These are phyloP conservation scores for Fusarium protoensiforme DNA, from an alignment of 2,329 filamentous ascomycete species.

Conservation along the genomic window DNA sequence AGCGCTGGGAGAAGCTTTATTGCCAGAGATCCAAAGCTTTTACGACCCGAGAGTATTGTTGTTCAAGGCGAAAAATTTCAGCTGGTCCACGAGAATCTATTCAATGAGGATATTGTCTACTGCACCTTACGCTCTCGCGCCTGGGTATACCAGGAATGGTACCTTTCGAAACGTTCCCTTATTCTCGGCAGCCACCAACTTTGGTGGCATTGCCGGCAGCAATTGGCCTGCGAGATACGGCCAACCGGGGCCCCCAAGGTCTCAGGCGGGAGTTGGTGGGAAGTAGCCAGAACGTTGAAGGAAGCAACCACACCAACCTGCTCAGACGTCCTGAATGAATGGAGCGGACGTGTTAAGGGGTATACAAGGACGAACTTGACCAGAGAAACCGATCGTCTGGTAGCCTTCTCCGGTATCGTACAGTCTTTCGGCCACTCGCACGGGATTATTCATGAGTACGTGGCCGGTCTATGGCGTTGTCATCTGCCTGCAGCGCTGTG, in stretches of 20 bases:
- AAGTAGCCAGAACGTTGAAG: neutral
- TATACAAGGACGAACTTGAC: neutral
- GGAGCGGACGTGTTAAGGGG: neutral
- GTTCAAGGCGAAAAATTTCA: neutral
- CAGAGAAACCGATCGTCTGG: neutral
- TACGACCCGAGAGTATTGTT: neutral
- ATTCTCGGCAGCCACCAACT: neutral
- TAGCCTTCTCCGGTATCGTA: neutral
- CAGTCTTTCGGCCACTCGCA: neutral
- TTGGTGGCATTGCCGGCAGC: neutral
- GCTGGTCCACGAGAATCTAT: neutral
- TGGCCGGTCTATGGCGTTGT: neutral
- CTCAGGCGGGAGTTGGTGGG: neutral
- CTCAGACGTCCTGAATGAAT: neutral
- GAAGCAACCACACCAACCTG: neutral
- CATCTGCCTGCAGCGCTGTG: neutral
- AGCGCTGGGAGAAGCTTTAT: neutral
- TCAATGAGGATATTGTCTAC: neutral
- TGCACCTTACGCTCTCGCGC: neutral
- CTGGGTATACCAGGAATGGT: conserved; percentile 1
- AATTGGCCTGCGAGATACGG: neutral
- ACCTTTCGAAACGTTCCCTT: neutral
- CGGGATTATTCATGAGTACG: neutral
- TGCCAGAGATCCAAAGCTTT: neutral
- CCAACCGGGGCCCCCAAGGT: neutral